phyloP scores from a whole-genome alignment of 257 asterid species.

The Rauvolfia tetraphylla region DNA sequence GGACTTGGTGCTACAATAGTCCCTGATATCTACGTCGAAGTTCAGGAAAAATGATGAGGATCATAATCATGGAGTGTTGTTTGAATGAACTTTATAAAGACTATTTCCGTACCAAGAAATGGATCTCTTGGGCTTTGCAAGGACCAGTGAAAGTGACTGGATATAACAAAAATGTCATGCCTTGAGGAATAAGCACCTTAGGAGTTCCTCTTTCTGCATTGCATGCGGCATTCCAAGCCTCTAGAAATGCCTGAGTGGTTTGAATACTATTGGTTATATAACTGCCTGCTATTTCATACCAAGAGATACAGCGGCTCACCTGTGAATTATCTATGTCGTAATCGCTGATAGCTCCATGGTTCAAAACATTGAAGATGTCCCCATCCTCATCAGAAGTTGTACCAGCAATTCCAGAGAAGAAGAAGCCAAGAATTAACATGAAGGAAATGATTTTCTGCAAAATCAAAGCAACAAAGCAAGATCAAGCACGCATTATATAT shows the following conservation, averaged over 20 bases:
- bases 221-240: slow-evolving; percentile 73
- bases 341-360: slow-evolving; percentile 51
- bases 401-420: slow-evolving; percentile 15
- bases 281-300: neutral
- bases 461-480: neutral
- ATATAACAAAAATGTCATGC: slow-evolving; percentile 39
- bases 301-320: slow-evolving; percentile 23
- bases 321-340: slow-evolving; percentile 45
- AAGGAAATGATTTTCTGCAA: slow-evolving; percentile 32
- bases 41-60: neutral
- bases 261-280: neutral
- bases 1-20: slow-evolving; percentile 52
- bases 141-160: slow-evolving; percentile 59
- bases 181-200: slow-evolving; percentile 45
- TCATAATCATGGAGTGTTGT: neutral
- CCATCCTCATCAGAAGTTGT: slow-evolving; percentile 10
- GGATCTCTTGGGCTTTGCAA: slow-evolving; percentile 37
- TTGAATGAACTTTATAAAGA: neutral
- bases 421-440: slow-evolving; percentile 29
- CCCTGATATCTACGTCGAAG: slow-evolving; percentile 44
- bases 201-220: slow-evolving; percentile 30
- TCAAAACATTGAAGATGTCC: slow-evolving; percentile 37
- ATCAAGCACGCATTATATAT: neutral
- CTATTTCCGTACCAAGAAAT: slow-evolving; percentile 36
- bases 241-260: slow-evolving; percentile 46